A percentile compares a stretch with the other conserved stretches of the same genome.
phyloP scores from a whole-genome alignment of 345 rosid species.

The Kandelia obovata region DNA sequence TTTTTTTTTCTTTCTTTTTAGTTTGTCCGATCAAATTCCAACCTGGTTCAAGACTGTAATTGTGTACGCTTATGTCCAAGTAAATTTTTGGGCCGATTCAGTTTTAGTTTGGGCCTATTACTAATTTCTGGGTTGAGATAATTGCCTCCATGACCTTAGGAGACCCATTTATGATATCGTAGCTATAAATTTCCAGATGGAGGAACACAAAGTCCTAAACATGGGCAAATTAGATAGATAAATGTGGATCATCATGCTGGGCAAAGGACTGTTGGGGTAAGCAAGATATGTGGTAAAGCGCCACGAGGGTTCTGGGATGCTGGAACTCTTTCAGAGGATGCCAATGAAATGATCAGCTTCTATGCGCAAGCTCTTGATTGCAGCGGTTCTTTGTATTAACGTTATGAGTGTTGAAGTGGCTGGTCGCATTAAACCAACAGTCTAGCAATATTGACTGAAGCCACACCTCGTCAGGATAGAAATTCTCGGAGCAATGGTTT shows the following conservation, averaged over 20 bases:
- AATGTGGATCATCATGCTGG: conserved; percentile 12
- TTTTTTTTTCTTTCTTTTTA: too few relatives aligned
- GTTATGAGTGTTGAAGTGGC: conserved; percentile 25
- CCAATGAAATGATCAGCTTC: conserved; percentile 26
- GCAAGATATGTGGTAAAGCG: conserved; percentile 22
- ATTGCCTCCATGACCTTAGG: neutral
- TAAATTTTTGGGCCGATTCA: too few relatives aligned
- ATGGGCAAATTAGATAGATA: conserved; percentile 10
- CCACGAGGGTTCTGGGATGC: conserved; percentile 26
- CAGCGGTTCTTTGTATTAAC: conserved; percentile 10
- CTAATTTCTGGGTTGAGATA: neutral
- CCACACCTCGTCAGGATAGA: conserved; percentile 26
- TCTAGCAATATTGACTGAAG: conserved; percentile 23
- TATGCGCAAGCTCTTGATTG: conserved; percentile 24
- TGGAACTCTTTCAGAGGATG: conserved; percentile 16
- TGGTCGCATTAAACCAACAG: conserved; percentile 26
- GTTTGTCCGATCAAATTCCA: too few relatives aligned
- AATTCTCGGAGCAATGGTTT: conserved; percentile 26
- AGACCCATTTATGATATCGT: neutral
- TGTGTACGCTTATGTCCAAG: too few relatives aligned
- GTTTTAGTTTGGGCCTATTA: neutral
- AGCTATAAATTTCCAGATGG: conserved; percentile 18
- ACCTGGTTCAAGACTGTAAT: too few relatives aligned
- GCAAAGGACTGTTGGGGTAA: neutral
- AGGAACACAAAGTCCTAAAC: conserved; percentile 17